Percentiles rank a stretch among this genome's conserved stretches.
Evolutionary conservation across 192 early-diverging fungal genomes (phyloP).

Genomic region (Linnemannia hyalina): DNA sequence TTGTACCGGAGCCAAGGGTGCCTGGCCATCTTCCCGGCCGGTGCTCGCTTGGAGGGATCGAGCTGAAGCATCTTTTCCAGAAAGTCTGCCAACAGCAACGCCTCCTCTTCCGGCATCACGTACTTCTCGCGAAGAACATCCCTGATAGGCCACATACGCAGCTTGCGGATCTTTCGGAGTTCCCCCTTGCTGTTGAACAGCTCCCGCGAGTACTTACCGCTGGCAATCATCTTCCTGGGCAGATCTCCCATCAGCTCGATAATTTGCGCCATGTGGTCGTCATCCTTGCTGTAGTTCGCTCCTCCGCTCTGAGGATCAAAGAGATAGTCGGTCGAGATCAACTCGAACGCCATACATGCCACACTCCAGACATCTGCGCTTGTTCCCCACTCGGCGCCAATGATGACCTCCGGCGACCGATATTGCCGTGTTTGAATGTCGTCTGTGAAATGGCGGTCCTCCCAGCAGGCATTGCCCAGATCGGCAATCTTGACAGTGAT

Average conservation of each 20-base stretch:
- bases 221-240: constrained; percentile 81
- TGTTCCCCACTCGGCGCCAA: constrained; percentile 88
- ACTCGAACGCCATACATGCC: constrained; percentile 94
- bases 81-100: constrained; percentile 84
- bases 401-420: constrained; percentile 94
- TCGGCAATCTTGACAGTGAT: constrained; percentile 95
- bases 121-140: constrained; percentile 95
- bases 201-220: constrained; percentile 87
- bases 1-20: constrained; percentile 66
- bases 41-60: constrained; percentile 67
- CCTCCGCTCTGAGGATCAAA: constrained; percentile 93
- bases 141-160: constrained; percentile 83
- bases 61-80: constrained; percentile 86
- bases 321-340: constrained; percentile 93
- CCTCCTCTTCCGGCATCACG: constrained; percentile 74
- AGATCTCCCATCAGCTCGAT: constrained; percentile 93
- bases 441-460: constrained; percentile 93
- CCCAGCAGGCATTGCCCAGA: constrained; percentile 97
- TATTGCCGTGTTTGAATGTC: constrained; percentile 99
- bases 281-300: constrained; percentile 86
- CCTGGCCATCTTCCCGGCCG: constrained; percentile 67
- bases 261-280: constrained; percentile 99
- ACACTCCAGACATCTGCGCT: constrained; percentile 95
- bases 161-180: constrained; percentile 88
- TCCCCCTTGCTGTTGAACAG: constrained; percentile 92